A percentile compares a stretch with the other conserved stretches of the same genome.
These are phyloP conservation scores for Cyberlindnera maclurae DNA, from an alignment of 805 yeast genomes.

Conservation along the genomic window DNA sequence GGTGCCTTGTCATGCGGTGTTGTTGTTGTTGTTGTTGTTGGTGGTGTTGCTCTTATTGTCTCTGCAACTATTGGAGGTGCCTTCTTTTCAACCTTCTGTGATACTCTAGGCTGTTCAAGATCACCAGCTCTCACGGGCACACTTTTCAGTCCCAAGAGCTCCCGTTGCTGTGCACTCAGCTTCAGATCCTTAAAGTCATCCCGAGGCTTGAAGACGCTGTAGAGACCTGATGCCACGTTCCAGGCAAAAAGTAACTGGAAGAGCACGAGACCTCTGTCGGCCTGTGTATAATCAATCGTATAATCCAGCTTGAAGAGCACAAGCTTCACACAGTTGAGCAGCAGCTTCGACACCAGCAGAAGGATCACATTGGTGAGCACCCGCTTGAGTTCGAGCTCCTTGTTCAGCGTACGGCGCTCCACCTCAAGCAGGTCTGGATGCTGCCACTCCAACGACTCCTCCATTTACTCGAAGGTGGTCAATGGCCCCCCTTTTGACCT, in stretches of 20 bases:
- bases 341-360: conserved; percentile 25
- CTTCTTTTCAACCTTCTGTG: too few relatives aligned
- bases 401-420: conserved; percentile 25
- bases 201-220: conserved; percentile 25
- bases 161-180: conserved; percentile 26
- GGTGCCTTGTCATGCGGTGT: conserved; percentile 4
- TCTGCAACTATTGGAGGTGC: too few relatives aligned
- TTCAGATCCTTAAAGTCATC: conserved; percentile 28
- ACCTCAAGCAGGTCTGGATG: conserved; percentile 7
- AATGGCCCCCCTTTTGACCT: too few relatives aligned
- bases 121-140: conserved; percentile 3
- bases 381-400: conserved; percentile 31
- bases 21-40: too few relatives aligned
- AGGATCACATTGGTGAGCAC: conserved; percentile 28
- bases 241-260: conserved; percentile 24
- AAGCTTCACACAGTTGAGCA: conserved; percentile 16
- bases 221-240: conserved; percentile 26
- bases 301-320: conserved; percentile 14
- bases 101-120: too few relatives aligned
- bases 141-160: conserved; percentile 27
- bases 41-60: too few relatives aligned
- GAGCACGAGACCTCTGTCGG: conserved; percentile 4
- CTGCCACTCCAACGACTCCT: conserved; percentile 5
- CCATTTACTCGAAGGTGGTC: too few relatives aligned
- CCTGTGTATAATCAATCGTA: neutral